A percentile compares a stretch with the other conserved stretches of the same genome.
These are phyloP conservation scores for Zalaria sp. DNA, from an alignment of 2,329 filamentous ascomycete genomes.

Conservation along the genomic window DNA sequence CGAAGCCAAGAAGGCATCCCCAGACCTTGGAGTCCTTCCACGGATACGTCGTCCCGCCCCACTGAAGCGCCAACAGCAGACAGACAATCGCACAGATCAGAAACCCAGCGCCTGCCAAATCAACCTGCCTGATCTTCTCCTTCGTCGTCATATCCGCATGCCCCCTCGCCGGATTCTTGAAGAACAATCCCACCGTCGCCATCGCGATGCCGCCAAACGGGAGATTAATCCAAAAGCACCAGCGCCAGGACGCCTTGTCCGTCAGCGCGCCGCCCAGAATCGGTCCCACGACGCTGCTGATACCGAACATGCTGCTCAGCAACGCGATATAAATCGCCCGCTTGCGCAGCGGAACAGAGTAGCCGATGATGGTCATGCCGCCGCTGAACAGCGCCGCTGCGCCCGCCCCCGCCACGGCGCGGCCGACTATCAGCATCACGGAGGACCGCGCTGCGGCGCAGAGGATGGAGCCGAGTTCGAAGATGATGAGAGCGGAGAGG, in stretches of 20 bases:
- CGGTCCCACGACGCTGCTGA: conserved; percentile 25
- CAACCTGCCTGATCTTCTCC: conserved; percentile 27
- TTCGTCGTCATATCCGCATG: conserved; percentile 11
- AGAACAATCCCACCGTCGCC: conserved; percentile 14
- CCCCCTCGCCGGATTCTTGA: conserved; percentile 13
- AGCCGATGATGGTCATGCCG: conserved; percentile 34
- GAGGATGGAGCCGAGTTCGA: conserved; percentile 39
- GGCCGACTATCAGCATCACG: conserved; percentile 39
- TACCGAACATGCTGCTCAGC: conserved; percentile 23
- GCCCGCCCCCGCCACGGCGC: conserved; percentile 40
- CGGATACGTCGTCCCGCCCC: conserved; percentile 28
- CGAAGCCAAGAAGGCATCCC: conserved; percentile 5
- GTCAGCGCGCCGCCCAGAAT: conserved; percentile 29
- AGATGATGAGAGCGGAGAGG: conserved; percentile 31
- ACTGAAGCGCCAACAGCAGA: conserved; percentile 29
- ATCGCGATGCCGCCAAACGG: conserved; percentile 26
- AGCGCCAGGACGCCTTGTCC: conserved; percentile 16
- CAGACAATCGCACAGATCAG: conserved; percentile 24
- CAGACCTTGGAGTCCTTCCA: conserved; percentile 14
- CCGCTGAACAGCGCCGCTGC: conserved; percentile 31
- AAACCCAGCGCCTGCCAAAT: conserved; percentile 30
- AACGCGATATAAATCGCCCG: conserved; percentile 26
- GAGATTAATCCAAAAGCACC: conserved; percentile 12
- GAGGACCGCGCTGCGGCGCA: conserved; percentile 36
- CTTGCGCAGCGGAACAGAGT: conserved; percentile 26